Conservation (phyloP, 768 basidiomycete genomes). For the button mushroom (Agaricus bisporus) region DNA sequence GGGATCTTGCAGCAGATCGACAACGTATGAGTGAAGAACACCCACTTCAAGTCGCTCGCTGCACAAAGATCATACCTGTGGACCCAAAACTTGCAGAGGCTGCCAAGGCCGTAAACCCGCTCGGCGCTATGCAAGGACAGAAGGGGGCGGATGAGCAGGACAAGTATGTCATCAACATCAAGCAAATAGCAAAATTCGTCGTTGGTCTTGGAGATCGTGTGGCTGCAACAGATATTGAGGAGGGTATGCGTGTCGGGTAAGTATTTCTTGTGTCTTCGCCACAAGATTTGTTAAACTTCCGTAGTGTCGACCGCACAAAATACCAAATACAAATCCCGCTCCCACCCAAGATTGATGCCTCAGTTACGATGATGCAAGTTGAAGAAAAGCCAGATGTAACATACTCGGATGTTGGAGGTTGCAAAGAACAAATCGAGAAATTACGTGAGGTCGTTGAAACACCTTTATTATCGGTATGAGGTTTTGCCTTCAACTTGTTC, state of each 20-base stretch:
- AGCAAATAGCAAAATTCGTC: slow-evolving; percentile 99
- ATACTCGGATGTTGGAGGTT: slow-evolving; percentile 96
- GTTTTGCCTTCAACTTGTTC: neutral
- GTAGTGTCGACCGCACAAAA: slow-evolving; percentile 89
- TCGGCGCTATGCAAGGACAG: slow-evolving; percentile 75
- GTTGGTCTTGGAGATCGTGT: slow-evolving; percentile 96
- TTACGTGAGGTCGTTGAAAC: slow-evolving; percentile 97
- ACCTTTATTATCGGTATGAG: slow-evolving; percentile 82
- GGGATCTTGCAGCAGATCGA: slow-evolving; percentile 93
- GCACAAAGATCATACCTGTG: slow-evolving; percentile 94
- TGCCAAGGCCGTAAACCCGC: slow-evolving; percentile 72
- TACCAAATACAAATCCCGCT: slow-evolving; percentile 99
- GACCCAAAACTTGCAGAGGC: slow-evolving; percentile 71
- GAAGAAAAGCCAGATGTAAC: slow-evolving; percentile 98
- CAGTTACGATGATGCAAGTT: slow-evolving; percentile 99
- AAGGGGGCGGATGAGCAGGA: slow-evolving; percentile 99
- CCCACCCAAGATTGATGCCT: slow-evolving; percentile 98
- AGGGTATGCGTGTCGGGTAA: slow-evolving; percentile 99
- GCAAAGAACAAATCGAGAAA: slow-evolving; percentile 99
- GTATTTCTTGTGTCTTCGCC: slow-evolving; percentile 21
- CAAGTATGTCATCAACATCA: slow-evolving; percentile 99
- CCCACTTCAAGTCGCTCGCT: slow-evolving; percentile 93
- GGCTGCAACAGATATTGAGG: slow-evolving; percentile 96
- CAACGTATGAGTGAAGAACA: slow-evolving; percentile 90
- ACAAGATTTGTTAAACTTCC: slow-evolving; percentile 6